A percentile compares a stretch with the other conserved stretches of the same genome.
phyloP scores from a whole-genome alignment of 331 rosid genomes.

The Phaseolus coccineus region DNA sequence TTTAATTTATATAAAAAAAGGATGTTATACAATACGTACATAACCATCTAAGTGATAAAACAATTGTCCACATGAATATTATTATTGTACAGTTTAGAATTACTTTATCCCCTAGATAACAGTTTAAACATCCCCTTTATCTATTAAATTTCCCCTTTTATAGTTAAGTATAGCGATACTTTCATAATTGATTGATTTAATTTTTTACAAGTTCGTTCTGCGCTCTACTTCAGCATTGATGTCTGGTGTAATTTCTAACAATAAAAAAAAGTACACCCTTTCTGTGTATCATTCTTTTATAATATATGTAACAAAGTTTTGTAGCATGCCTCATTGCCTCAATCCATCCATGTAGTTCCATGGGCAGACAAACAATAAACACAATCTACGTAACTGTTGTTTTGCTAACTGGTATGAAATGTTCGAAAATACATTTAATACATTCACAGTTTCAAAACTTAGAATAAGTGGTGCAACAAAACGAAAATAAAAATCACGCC shows the following conservation, averaged over 20 bases:
- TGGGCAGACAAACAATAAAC: neutral
- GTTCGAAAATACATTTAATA: neutral
- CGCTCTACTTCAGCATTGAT: too few species aligned
- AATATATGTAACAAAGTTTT: neutral
- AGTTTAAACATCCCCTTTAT: too few species aligned
- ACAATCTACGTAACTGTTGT: neutral
- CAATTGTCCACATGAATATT: too few species aligned
- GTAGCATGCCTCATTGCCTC: neutral
- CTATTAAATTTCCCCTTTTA: too few species aligned
- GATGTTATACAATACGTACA: too few species aligned
- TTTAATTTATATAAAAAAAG: too few species aligned
- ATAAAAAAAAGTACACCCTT: neutral
- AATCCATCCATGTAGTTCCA: neutral
- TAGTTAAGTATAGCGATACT: too few species aligned
- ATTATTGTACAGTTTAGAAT: too few species aligned
- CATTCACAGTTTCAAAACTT: constrained; percentile 19
- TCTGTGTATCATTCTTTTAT: neutral
- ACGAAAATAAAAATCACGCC: constrained; percentile 53
- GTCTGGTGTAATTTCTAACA: neutral
- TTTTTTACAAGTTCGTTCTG: too few species aligned
- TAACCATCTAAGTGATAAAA: too few species aligned
- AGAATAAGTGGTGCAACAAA: neutral
- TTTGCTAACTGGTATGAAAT: neutral
- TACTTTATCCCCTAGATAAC: too few species aligned
- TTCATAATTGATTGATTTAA: too few species aligned